Base-by-base conservation (phyloP, 257 asterid species). In the Solanum sitiens region DNA sequence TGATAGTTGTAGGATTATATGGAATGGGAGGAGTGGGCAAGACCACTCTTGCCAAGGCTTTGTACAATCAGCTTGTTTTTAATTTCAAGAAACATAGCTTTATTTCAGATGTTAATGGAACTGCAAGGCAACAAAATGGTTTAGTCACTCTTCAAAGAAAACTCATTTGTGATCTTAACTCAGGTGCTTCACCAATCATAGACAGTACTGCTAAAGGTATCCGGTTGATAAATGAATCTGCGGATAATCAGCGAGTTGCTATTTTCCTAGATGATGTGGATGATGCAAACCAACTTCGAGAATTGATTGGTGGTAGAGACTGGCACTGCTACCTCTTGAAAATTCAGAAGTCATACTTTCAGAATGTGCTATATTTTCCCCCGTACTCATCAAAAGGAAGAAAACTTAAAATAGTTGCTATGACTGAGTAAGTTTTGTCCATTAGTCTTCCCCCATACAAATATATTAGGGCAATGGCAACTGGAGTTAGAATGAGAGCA, bases 191-290 rank as follows among this genome's bases (percentile, higher is more conserved):
- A 2, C 53, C 70, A 10, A 14, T 27, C 25, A 40, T 87, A 77
- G 40, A 73, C 4, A 45, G 75, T n/a, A 33, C 33, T 23, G 39
- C 76, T 74, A 27, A 25, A 68, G 91, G 89, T 39, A 85, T 56
- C 33, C 67, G 8, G 30, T 61, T 3, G 21, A 87, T 90, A 84
- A 87, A 53, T 72, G 42, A 79, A 39, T 23, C 76, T 18, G 39
- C 37, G 18, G 12, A 21, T 35, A 45, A 33, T 27, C 75, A 71
- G 42, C 86, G 87, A 30, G 92, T 89, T 61, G 86, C 86, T 45
- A 79, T 90, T n/a, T 89, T 90, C 76, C 35, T 89, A 21, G 92
- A 90, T 40, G 90, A 90, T 39, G 83, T 90, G 76, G 92, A 90
- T 53, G 8, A 73, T 7, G 76, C 83, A 63, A 3, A 35, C 67